Evolutionary conservation across 1,284 basidiomycete species (phyloP).

Genomic region (Ceratorhiza oryzae-sativae): DNA sequence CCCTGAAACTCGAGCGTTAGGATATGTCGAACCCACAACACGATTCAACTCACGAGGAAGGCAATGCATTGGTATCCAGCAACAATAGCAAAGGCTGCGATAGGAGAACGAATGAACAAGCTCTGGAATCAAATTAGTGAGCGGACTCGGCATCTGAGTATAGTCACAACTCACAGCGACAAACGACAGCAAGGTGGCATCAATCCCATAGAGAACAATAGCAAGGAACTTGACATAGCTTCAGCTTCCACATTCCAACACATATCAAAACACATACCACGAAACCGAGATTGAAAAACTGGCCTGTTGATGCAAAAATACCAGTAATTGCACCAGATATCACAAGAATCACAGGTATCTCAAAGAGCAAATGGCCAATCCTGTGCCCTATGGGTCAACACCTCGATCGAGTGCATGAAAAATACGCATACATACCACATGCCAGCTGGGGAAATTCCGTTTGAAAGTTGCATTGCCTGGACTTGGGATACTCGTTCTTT

Average conservation of each 20-base stretch:
- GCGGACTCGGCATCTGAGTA: not conserved
- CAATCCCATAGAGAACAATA: constrained; percentile 74
- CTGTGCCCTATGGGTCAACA: constrained; percentile 52
- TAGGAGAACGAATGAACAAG: constrained; percentile 58
- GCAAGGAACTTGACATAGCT: constrained; percentile 61
- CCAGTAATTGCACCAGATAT: constrained; percentile 69
- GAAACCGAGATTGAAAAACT: constrained; percentile 73
- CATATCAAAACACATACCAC: constrained; percentile 47
- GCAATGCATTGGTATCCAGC: constrained; percentile 67
- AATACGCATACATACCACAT: constrained; percentile 12
- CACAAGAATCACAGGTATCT: constrained; percentile 67
- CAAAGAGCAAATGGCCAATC: constrained; percentile 80
- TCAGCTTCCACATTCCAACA: not conserved
- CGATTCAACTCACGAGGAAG: constrained; percentile 18
- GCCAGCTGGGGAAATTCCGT: constrained; percentile 74
- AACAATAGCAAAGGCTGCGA: constrained; percentile 75
- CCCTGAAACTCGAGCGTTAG: not conserved
- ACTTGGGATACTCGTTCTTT: constrained; percentile 70
- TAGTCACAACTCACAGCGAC: constrained; percentile 52
- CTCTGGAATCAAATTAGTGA: not conserved
- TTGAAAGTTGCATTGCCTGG: constrained; percentile 80
- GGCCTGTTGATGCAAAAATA: constrained; percentile 64
- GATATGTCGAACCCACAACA: not conserved
- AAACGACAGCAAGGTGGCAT: constrained; percentile 72
- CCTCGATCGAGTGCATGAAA: not conserved